Conservation (phyloP, 164 flowering plant species). For the grape (Vitis vinifera) region ASM3070453v1 NC_081806.1:9003001-9003500, state of each 20-base stretch:
- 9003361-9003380: not conserved
- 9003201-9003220: conserved; percentile 4
- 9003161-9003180: conserved; percentile 6
- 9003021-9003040: conserved; percentile 5
- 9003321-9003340: not conserved
- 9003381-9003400: no score
- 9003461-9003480: no score
- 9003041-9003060: conserved; percentile 18
- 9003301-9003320: not conserved
- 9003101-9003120: not conserved
- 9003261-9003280: conserved; percentile 20
- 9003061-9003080: not conserved
- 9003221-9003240: not conserved
- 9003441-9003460: no score
- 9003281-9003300: conserved; percentile 16
- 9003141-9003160: not conserved
- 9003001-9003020: conserved; percentile 2
- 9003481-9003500: no score
- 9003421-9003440: no score
- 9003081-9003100: not conserved
- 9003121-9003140: not conserved
- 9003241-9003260: conserved; percentile 8
- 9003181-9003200: not conserved
- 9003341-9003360: not conserved
- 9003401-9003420: no score